Evolutionary conservation across 352 stramenopile species (phyloP), one percentile per base, ranked within the genome.

Genomic region (Pythium chondricola): DNA sequence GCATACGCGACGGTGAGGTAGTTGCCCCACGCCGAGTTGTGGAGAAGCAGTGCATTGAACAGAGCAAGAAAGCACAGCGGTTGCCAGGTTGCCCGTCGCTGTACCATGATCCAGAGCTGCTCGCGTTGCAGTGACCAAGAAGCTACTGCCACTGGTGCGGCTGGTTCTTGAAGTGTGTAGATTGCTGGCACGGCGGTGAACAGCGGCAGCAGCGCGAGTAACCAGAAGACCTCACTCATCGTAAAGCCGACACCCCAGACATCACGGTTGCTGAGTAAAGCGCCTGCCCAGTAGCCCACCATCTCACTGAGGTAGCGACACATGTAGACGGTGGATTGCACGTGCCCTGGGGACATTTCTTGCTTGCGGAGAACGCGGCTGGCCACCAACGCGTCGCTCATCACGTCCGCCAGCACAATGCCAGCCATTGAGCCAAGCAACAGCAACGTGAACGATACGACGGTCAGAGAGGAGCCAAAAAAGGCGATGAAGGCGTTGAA

Each of bases 341-440:
- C 42, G 17, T 75, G 63, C 2, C 78, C 75, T 0, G 61, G 58
- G 8, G 63, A 52, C 5, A 43, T 20, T 20, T 84, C 71, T 6
- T 73, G 59, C 30, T 68, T 62, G 17, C 32, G 43, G 32, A 89
- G 61, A 25, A 88, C 78, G 4, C 73, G 73, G 44, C 73, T 74
- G 2, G 74, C 71, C 14, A 92, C 74, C 11, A 89, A 57, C 26
- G 69, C 78, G 50, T 92, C 81, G 36, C 69, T 71, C 78, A 92
- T 92, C 42, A 92, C 81, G 56, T 92, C 81, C 6, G 75, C 71
- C 69, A 92, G 85, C 18, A 89, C 80, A 21, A 87, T 79, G 9
- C 78, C 81, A 20, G 86, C 53, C 56, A 85, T 90, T 10, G 75
- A 61, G 31, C 75, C 75, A 13, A 86, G 62, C 25, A 91, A 65